Base-by-base conservation (phyloP, 2,329 filamentous ascomycete species). In the Meredithiella fracta region DNA sequence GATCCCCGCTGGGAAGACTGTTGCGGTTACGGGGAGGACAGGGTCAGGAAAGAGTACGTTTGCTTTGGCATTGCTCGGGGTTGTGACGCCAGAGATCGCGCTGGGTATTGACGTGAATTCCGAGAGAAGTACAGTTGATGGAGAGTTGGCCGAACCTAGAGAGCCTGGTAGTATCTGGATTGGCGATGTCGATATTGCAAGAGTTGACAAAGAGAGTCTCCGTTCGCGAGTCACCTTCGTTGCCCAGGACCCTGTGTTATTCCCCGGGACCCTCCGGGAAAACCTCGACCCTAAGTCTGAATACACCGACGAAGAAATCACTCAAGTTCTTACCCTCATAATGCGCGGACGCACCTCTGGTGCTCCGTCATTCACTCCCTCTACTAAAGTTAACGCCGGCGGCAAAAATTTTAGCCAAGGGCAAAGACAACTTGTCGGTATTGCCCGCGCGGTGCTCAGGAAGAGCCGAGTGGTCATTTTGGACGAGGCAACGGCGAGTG, bases 1-100 rank as follows among this genome's bases (percentile, higher is more conserved):
- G 1, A 87, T 95, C 54, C 85, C 85, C 0, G 76, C 76, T 2
- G 76, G 77, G 1, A 71, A 76, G 7, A 80, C 76, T 0, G 79
- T 78, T 40, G 77, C 77, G 0, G 78, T 95, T 4, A 82, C 91
- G 1, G 89, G 89, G 1, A 80, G 89, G 37, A 95, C 90, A 0
- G 83, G 86, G 0, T 92, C 86, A 0, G 89, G 89, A 15, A 96
- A 96, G 68, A 90, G 84, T 26, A 95, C 89, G 0, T 70, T 82
- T 1, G 79, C 78, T 1, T 73, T 82, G 29, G 75, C 76, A 1
- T 69, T 83, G 1, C 70, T 80, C 0, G 76, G 73, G 2, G 79
- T 77, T 0, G 70, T 81, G 44, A 70, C 73, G 1, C 76, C 79
- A 0, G 57, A 59, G 11, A 40, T 23, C 9, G 20, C 29, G n/a